Percentiles rank a stretch among this genome's conserved stretches.
phyloP scores from a whole-genome alignment of 2,329 filamentous ascomycete genomes.

The Metarhizium album region DNA sequence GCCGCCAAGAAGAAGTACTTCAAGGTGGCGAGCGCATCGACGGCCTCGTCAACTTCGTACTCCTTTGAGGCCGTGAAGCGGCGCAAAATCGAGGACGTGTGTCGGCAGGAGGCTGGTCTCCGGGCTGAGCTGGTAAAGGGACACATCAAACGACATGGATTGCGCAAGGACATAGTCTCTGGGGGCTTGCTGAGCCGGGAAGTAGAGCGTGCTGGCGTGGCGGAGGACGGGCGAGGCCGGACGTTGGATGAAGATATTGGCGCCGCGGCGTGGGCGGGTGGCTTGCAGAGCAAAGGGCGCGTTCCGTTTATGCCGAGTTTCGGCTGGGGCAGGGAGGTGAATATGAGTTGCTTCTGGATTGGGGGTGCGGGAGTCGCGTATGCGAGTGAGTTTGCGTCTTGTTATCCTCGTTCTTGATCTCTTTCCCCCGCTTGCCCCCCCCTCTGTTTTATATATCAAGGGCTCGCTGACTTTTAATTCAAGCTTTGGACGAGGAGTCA shows the following conservation, averaged over 20 bases:
- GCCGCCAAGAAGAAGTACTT: slow-evolving; percentile 54
- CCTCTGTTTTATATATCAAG: background rate
- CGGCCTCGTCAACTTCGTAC: slow-evolving; percentile 42
- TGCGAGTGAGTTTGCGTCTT: slow-evolving; percentile 29
- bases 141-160: slow-evolving; percentile 27
- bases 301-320: slow-evolving; percentile 24
- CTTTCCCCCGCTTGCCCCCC: background rate
- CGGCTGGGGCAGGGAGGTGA: slow-evolving; percentile 17
- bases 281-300: slow-evolving; percentile 28
- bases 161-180: slow-evolving; percentile 24
- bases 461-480: slow-evolving; percentile 1
- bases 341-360: slow-evolving; percentile 31
- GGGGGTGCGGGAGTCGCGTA: slow-evolving; percentile 29
- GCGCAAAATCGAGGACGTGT: slow-evolving; percentile 35
- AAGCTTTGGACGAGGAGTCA: slow-evolving; percentile 23
- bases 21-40: slow-evolving; percentile 49
- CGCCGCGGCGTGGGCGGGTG: slow-evolving; percentile 27
- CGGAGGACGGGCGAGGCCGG: slow-evolving; percentile 13
- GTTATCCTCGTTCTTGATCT: background rate
- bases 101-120: slow-evolving; percentile 15
- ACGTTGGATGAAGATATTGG: slow-evolving; percentile 15
- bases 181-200: slow-evolving; percentile 18
- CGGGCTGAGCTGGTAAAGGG: slow-evolving; percentile 21
- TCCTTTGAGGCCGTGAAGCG: slow-evolving; percentile 48
- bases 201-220: slow-evolving; percentile 9